Conservation (phyloP, 208 protist species). For the Wallacemonas collosoma region DNA sequence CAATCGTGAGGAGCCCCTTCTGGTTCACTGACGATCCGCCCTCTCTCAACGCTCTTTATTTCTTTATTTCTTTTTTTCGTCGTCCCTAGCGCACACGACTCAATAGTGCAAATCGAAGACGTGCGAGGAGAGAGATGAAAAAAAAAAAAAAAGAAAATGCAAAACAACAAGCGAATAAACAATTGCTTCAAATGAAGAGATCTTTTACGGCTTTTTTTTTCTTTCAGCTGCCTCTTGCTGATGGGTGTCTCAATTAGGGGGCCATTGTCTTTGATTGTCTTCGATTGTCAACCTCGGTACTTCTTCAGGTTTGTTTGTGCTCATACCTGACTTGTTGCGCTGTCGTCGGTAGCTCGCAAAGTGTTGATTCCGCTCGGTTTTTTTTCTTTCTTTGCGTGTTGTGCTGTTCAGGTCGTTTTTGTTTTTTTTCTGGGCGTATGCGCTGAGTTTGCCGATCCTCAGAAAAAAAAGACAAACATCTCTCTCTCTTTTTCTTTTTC, state of each 20-base stretch:
- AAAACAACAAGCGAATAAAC: neutral
- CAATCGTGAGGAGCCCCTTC: neutral
- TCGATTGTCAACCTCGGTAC: too few relatives aligned
- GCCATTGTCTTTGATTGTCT: too few relatives aligned
- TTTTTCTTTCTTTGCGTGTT: neutral
- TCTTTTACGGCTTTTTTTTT: neutral
- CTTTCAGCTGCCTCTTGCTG: neutral
- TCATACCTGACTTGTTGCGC: too few relatives aligned
- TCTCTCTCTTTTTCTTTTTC: neutral
- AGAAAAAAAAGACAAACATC: neutral
- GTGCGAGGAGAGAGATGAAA: neutral
- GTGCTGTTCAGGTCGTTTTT: neutral
- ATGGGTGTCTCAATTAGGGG: too few relatives aligned
- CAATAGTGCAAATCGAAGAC: too few relatives aligned
- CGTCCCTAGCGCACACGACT: neutral
- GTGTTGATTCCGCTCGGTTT: neutral
- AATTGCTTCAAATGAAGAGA: neutral
- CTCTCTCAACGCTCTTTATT: neutral
- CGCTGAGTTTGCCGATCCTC: neutral
- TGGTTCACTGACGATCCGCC: neutral
- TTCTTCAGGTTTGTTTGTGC: too few relatives aligned
- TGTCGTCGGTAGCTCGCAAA: too few relatives aligned
- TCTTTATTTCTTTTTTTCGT: neutral
- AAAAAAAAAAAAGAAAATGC: constrained; percentile 3
- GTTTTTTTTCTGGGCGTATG: neutral